Evolutionary conservation across 768 basidiomycete species (phyloP).

Genomic region (Tricholoma terreum): DNA sequence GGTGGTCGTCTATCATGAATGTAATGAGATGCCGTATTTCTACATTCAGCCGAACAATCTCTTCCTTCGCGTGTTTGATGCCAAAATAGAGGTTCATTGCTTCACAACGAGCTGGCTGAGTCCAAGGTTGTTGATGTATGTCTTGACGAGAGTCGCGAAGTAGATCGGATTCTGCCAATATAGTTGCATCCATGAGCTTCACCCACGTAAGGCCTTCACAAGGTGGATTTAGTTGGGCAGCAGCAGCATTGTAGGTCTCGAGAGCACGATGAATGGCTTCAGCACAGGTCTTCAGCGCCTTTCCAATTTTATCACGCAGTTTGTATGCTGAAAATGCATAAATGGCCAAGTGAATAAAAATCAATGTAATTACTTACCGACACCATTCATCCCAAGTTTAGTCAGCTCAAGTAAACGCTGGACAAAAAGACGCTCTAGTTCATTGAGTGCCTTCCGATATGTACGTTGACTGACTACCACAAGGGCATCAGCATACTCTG

Average conservation of each 20-base stretch:
- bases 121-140: background rate
- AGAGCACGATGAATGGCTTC: slow-evolving; percentile 31
- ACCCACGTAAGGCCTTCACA: background rate
- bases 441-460: slow-evolving; percentile 29
- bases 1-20: background rate
- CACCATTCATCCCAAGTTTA: too few species aligned
- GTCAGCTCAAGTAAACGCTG: slow-evolving; percentile 37
- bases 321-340: slow-evolving; percentile 28
- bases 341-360: background rate
- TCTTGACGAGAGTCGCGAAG: background rate
- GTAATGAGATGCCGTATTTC: too few species aligned
- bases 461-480: background rate
- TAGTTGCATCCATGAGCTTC: background rate
- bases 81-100: too few species aligned
- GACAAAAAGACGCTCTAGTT: slow-evolving; percentile 30
- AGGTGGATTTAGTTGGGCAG: slow-evolving; percentile 5
- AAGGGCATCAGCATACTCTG: too few species aligned
- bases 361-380: background rate
- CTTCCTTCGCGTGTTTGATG: background rate
- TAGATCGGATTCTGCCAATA: background rate
- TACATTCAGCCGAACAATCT: too few species aligned
- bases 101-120: background rate
- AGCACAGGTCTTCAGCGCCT: slow-evolving; percentile 27
- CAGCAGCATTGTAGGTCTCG: slow-evolving; percentile 27
- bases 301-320: slow-evolving; percentile 29